Conservation (phyloP, 148 eudicot species). For the Rhododendron williamsianum region DNA sequence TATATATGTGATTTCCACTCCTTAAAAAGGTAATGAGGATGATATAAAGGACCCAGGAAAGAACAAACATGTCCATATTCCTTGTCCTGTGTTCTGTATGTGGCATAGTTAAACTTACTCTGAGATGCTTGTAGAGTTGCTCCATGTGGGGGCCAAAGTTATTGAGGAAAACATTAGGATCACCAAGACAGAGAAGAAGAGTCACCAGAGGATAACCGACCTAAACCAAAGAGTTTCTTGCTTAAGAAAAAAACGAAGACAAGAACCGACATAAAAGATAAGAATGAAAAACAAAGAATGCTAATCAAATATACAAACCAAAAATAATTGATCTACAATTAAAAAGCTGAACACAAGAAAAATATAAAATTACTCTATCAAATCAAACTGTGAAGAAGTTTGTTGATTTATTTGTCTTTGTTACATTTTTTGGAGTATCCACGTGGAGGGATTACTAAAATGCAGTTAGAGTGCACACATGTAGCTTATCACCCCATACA, state of each 20-base stretch:
- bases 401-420: background rate
- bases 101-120: conserved; percentile 45
- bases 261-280: conserved; percentile 2
- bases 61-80: background rate
- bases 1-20: background rate
- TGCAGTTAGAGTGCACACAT: background rate
- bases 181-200: conserved; percentile 97
- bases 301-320: background rate
- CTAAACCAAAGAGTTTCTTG: conserved; percentile 25
- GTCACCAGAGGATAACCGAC: conserved; percentile 96
- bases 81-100: background rate
- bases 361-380: background rate
- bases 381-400: background rate
- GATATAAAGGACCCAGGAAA: background rate
- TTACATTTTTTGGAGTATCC: background rate
- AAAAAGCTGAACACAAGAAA: background rate
- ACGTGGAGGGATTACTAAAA: background rate
- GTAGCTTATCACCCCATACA: background rate
- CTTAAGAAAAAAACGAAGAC: background rate
- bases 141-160: conserved; percentile 95
- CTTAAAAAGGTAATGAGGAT: background rate
- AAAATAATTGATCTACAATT: background rate
- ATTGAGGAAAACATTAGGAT: conserved; percentile 78
- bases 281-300: background rate
- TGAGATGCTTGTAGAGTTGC: conserved; percentile 91